Conservation (phyloP, 2,329 filamentous ascomycete species). For the Phaeomoniella chlamydospora region DNA sequence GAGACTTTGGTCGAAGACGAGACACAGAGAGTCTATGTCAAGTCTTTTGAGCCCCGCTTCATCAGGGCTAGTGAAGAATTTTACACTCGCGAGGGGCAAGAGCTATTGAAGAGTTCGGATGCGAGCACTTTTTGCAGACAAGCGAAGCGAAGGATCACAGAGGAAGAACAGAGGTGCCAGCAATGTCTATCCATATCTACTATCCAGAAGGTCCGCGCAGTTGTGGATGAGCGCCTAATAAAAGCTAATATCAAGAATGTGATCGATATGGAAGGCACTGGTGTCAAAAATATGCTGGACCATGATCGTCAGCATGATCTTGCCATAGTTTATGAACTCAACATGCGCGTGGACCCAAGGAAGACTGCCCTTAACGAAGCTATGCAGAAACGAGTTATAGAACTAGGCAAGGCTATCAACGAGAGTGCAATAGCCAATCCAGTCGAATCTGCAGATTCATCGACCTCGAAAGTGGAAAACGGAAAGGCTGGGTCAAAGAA, state of each 20-base stretch:
- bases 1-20: conserved; percentile 67
- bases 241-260: conserved; percentile 64
- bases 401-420: conserved; percentile 74
- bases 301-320: conserved; percentile 72
- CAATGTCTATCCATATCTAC: conserved; percentile 67
- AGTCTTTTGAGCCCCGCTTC: conserved; percentile 68
- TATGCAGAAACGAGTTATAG: conserved; percentile 60
- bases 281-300: conserved; percentile 79
- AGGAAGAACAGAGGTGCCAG: conserved; percentile 70
- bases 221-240: conserved; percentile 74
- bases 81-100: conserved; percentile 61
- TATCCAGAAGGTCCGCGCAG: conserved; percentile 54
- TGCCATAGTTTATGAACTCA: conserved; percentile 64
- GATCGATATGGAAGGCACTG: conserved; percentile 69
- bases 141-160: conserved; percentile 56
- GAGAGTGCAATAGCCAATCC: conserved; percentile 40
- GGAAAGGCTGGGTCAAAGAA: conserved; percentile 34
- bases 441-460: conserved; percentile 21
- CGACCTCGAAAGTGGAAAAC: conserved; percentile 33
- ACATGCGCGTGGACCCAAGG: conserved; percentile 60
- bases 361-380: conserved; percentile 57
- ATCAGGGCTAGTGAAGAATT: conserved; percentile 56
- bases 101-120: conserved; percentile 62
- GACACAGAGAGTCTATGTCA: conserved; percentile 67
- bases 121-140: conserved; percentile 69